phyloP scores from a whole-genome alignment of 192 early-diverging fungal genomes.

The Fimicolochytrium jonesii region DNA sequence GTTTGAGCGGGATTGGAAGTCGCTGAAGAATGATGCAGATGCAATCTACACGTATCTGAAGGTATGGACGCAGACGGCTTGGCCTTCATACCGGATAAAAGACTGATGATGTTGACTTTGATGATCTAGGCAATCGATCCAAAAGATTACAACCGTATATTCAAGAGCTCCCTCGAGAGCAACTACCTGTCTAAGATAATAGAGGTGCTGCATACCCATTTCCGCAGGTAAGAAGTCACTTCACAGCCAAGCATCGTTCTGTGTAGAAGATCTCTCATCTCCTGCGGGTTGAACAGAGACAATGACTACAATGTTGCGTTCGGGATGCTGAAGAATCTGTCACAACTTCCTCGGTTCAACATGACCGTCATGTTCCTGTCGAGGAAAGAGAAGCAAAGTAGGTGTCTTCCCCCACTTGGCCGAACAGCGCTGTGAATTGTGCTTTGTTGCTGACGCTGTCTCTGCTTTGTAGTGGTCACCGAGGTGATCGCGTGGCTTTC shows the following conservation, averaged over 20 bases:
- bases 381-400: conserved; percentile 28
- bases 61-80: no score
- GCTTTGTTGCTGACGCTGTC: no score
- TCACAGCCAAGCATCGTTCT: no score
- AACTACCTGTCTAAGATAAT: conserved; percentile 36
- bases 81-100: no score
- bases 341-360: conserved; percentile 28
- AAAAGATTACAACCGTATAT: conserved; percentile 22
- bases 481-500: no score
- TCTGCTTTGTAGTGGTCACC: no score
- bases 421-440: no score
- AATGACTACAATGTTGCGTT: neutral
- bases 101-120: no score
- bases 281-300: no score
- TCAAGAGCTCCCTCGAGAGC: conserved; percentile 47
- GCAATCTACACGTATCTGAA: conserved; percentile 58
- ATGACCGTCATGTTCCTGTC: conserved; percentile 38
- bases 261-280: no score
- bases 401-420: no score
- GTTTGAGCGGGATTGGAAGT: conserved; percentile 72
- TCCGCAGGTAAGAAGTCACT: conserved; percentile 4
- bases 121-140: conserved; percentile 29
- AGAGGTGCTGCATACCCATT: conserved; percentile 19
- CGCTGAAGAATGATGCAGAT: conserved; percentile 41
- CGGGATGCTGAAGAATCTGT: conserved; percentile 13